Percentiles rank a stretch among this genome's conserved stretches.
Evolutionary conservation across 306 rosid genomes (phyloP).

Genomic region (Prunus campanulata): DNA sequence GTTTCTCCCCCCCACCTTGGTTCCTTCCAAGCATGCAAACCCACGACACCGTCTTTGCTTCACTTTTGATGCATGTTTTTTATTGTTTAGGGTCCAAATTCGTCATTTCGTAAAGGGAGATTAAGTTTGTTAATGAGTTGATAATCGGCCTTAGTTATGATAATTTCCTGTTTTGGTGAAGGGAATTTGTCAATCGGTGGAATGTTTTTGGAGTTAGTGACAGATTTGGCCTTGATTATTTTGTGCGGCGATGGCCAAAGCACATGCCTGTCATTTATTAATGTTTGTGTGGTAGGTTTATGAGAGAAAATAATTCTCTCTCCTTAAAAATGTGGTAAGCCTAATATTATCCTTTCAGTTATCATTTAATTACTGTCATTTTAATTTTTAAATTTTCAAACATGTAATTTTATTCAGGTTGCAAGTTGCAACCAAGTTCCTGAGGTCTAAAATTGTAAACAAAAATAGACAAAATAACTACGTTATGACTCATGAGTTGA

Average conservation of each 20-base stretch:
- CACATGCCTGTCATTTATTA: slow-evolving; percentile 2
- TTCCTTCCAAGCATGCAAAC: slow-evolving; percentile 5
- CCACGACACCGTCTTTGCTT: slow-evolving; percentile 13
- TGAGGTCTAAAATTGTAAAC: no score
- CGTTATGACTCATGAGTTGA: no score
- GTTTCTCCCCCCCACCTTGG: slow-evolving; percentile 5
- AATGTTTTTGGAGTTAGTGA: neutral
- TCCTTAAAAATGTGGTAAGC: no score
- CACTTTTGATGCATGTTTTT: neutral
- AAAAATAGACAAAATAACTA: no score
- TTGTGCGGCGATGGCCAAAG: neutral
- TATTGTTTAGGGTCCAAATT: neutral
- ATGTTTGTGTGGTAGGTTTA: neutral
- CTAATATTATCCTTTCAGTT: accelerated
- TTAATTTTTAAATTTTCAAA: no score
- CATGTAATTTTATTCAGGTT: no score
- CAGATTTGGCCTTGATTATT: neutral
- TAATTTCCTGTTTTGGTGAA: neutral
- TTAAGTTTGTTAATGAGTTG: neutral
- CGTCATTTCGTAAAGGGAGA: neutral
- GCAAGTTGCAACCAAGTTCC: no score
- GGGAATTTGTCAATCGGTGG: neutral
- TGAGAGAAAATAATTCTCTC: neutral
- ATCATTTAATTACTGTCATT: accelerated
- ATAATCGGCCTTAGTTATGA: neutral